Evolutionary conservation across 148 eudicot genomes (phyloP), one percentile per base, ranked within the genome.

Genomic region (Spergularia marina): DNA sequence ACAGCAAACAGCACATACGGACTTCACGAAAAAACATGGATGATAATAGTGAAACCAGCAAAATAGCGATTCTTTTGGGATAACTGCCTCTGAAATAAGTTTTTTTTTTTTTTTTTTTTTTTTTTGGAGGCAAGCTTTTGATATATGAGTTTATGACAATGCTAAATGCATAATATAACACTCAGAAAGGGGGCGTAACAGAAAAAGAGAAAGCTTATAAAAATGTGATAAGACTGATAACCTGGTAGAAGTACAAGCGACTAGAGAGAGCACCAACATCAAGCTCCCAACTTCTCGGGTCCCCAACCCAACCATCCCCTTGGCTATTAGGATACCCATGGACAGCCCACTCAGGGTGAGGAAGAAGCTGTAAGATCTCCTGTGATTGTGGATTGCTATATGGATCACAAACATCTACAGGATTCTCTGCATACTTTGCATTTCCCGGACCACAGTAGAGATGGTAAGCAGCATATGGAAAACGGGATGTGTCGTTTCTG

Each of bases 401-500:
- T 18, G 85, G 85, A 60, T 83, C 86, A 54, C 86, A 83, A 4
- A 64, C 70, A 73, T 80, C 83, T 44, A 70, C 68, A 0, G 87
- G 90, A 57, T 77, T 41, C 64, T 83, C 85, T 7, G 79, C 18
- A 60, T 76, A 75, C 21, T 71, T 16, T 0, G 78, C 90, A 72
- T 87, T 87, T 72, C 90, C 90, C 13, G 88, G 90, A 23, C 79
- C 83, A 74, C 90, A 87, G 41, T 87, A 76, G 17, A 81, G 74
- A 77, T 87, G 90, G 60, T 87, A 87, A 1, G 90, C 90, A 7
- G 75, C 49, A 34, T 85, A 85, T 1, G 90, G 90, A 73, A 81
- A 87, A 12, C 70, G 74, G 9, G 74, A 55, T 15, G 82, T 83
- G 53, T 87, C 85, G 15, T 71, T 83, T 64, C 88, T 72, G 65